Base-by-base conservation (phyloP, 129 eudicot species). In the Arctium minus region DNA sequence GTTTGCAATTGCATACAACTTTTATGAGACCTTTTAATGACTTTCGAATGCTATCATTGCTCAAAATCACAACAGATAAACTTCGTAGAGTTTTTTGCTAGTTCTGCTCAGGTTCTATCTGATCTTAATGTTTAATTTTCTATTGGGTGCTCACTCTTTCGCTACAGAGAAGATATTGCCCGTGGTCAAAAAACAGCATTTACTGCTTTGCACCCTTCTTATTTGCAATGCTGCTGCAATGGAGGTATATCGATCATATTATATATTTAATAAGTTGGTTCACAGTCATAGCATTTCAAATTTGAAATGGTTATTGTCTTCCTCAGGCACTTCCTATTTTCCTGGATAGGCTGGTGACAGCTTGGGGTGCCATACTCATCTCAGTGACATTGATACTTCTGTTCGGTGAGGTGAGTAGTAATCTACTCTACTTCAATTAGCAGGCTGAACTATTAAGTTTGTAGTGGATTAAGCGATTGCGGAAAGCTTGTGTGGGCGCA, bases 181-280 rank as follows among this genome's bases (percentile, higher is more conserved):
- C 5, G 97, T 96, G 86, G 99, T 95, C 10, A 88, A 29, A 82
- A 93, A 87, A 10, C 99, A 95, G 79, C 99, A 95, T 90, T 86
- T 95, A 77, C 82, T 95, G 82, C 97, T 95, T 17, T 91, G 97
- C 87, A 93, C 99, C 32, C 83, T 95, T 76, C 97, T 95, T 35
- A 95, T 95, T 39, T 95, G 95, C 90, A 95, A 95, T 86, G 99
- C 99, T 62, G 97, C 97, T 74, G 95, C 97, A 5, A 95, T 95
- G 99, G 99, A 94, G 98, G 98, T 94, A 86, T 78, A n/a, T 53
- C 1, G 27, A 33, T 6, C 18, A 73, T 72, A 22, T 64, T 5
- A 10, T 12, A 35, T 50, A 37, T 65, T 81, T 27, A 48, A 0
- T 74, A 32, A 75, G 33, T 48, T 18, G 33, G 33, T 77, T 36